Evolutionary conservation across 1,284 basidiomycete species (phyloP).

Genomic region (Crepidotus sp.): DNA sequence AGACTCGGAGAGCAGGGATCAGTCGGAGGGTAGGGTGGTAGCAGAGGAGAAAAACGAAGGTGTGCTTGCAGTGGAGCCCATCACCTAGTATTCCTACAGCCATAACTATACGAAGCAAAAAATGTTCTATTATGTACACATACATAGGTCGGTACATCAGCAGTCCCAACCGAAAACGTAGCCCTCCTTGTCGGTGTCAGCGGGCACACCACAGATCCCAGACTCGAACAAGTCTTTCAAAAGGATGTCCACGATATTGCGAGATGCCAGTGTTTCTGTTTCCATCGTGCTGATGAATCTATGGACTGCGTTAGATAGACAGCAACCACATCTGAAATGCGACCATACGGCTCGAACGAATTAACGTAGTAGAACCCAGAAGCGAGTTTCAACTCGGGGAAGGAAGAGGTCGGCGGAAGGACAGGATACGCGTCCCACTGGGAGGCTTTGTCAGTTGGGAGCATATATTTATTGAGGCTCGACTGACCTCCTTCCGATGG

Average conservation of each 20-base stretch:
- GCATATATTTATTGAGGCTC: slow-evolving; percentile 6
- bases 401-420: slow-evolving; percentile 57
- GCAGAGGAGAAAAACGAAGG: slow-evolving; percentile 10
- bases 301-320: slow-evolving; percentile 2
- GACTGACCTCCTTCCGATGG: slow-evolving; percentile 63
- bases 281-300: slow-evolving; percentile 87
- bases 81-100: not conserved
- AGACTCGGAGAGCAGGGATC: slow-evolving; percentile 12
- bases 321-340: too few relatives aligned
- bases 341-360: slow-evolving; percentile 82
- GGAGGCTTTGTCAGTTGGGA: not conserved
- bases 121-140: not conserved
- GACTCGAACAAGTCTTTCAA: slow-evolving; percentile 58
- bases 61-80: slow-evolving; percentile 6
- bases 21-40: slow-evolving; percentile 11
- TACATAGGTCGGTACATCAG: slow-evolving; percentile 18
- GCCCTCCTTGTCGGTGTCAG: slow-evolving; percentile 23
- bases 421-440: slow-evolving; percentile 76
- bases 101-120: not conserved
- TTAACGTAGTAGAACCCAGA: slow-evolving; percentile 83
- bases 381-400: slow-evolving; percentile 71
- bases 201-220: slow-evolving; percentile 44
- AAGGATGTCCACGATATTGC: slow-evolving; percentile 76
- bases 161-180: slow-evolving; percentile 69
- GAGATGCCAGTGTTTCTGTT: slow-evolving; percentile 77